A percentile compares a stretch with the other conserved stretches of the same genome.
Evolutionary conservation across 148 eudicot species (phyloP).

Genomic region (Vaccinium darrowii): DNA sequence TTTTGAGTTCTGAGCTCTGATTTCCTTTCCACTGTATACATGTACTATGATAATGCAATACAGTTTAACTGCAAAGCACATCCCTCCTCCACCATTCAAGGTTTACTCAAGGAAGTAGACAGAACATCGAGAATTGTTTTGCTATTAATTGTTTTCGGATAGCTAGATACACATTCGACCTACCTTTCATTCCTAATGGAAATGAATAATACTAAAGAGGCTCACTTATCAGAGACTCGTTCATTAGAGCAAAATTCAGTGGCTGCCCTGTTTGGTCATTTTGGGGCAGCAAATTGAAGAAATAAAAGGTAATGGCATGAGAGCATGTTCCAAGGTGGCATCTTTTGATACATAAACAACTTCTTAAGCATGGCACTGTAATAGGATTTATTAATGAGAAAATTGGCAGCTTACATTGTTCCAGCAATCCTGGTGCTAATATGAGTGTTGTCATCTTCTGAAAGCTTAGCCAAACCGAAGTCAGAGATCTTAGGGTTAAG

Average conservation of each 20-base stretch:
- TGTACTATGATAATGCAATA: neutral
- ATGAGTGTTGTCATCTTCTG: slow-evolving; percentile 45
- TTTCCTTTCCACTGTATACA: neutral
- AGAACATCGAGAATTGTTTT: neutral
- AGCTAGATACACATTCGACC: neutral
- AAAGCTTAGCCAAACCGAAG: slow-evolving; percentile 54
- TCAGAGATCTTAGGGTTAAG: slow-evolving; percentile 50
- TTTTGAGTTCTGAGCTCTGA: neutral
- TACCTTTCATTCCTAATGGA: neutral
- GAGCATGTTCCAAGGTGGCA: neutral
- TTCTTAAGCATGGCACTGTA: neutral
- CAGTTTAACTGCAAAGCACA: neutral
- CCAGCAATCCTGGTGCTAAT: slow-evolving; percentile 52
- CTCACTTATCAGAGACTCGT: neutral
- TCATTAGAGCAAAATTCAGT: neutral
- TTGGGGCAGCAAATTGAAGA: neutral
- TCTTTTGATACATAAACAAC: neutral
- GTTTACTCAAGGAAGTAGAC: neutral
- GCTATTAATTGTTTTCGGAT: neutral
- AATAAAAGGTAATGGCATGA: neutral
- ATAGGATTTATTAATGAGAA: neutral
- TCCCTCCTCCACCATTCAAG: neutral
- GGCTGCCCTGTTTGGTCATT: neutral
- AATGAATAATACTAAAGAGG: neutral
- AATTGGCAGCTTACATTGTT: slow-evolving; percentile 35